Base-by-base conservation (phyloP, 306 rosid species). In the Gastrolobium bilobum region DNA sequence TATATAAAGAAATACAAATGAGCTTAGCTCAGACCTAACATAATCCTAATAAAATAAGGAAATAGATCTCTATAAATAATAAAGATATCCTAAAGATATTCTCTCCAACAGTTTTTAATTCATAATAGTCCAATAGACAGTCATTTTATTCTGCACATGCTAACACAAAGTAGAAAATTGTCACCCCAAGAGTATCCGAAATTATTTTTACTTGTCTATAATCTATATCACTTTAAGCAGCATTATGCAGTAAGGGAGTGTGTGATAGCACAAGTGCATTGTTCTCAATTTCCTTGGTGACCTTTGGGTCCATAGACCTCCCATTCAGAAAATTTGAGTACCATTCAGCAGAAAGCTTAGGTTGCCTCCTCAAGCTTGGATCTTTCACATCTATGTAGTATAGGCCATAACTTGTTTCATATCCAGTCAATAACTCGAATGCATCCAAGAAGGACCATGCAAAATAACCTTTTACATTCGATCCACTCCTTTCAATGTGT, bases 341-440 rank as follows among this genome's bases (percentile, higher is more conserved):
- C 91, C 85, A 87, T 2, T 39, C 30, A 11, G 89, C 83, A 29
- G 86, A 89, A 63, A 82, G 85, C 80, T 82, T 91, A 14, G 89
- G 88, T 6, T 72, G 70, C 71, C 89, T 82, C 56, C 66, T 88
- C 26, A 87, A 80, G 9, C 71, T 31, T 0, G 86, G 88, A 60
- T 85, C 88, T 7, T 90, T 61, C 71, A 87, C 10, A 78, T 79
- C 88, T 0, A 87, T 40, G 20, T 79, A 71, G 66, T 78, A 81
- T 57, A 88, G 56, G 65, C 91, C 91, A 26, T 6, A 90, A 31
- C 87, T 44, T 0, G 66, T 46, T 48, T 51, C 37, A 42, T 68
- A 79, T 58, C 91, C 86, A 34, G 2, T 67, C 35, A 85, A 8
- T 34, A 87, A 4, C 80, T 91, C 91, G 4, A 79, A 62, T 4